These are phyloP conservation scores for Cydonia oblonga DNA, from an alignment of 331 rosid genomes.

Conservation along the genomic window DNA sequence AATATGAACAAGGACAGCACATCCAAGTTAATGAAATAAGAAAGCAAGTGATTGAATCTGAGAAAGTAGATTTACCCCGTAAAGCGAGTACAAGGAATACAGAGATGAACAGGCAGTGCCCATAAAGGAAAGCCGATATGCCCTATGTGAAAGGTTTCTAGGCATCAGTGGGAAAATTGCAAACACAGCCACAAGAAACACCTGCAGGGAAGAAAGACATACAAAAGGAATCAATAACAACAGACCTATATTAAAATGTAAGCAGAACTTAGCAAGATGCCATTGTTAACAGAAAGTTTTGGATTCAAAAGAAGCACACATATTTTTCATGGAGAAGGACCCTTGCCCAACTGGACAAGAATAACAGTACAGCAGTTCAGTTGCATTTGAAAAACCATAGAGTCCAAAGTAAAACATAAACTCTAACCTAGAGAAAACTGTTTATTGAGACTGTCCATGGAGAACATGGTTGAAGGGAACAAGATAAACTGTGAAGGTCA, in stretches of 20 bases:
- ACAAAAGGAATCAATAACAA: slow-evolving; percentile 1
- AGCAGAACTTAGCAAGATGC: neutral
- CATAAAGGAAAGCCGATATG: slow-evolving; percentile 79
- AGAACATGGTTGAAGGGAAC: neutral
- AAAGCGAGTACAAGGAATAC: slow-evolving; percentile 56
- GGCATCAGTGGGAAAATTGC: slow-evolving; percentile 81
- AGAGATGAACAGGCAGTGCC: slow-evolving; percentile 81
- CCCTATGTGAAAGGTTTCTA: slow-evolving; percentile 61
- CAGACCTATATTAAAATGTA: neutral
- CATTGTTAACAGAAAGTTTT: neutral
- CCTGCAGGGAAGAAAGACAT: slow-evolving; percentile 36
- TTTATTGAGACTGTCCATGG: neutral
- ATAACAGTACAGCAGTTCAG: neutral
- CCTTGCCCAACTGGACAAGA: neutral
- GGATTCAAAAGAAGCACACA: neutral
- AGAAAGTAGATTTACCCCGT: slow-evolving; percentile 51
- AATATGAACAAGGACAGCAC: slow-evolving; percentile 1
- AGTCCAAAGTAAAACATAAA: neutral
- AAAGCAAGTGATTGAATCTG: slow-evolving; percentile 1
- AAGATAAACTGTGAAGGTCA: neutral
- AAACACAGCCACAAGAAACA: slow-evolving; percentile 76
- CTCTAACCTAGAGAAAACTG: neutral
- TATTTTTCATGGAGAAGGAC: neutral
- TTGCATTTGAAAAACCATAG: neutral
- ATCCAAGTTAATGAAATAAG: neutral